Conservation (phyloP, 2,329 filamentous ascomycete genomes). For the Penicillium sp. region DNA sequence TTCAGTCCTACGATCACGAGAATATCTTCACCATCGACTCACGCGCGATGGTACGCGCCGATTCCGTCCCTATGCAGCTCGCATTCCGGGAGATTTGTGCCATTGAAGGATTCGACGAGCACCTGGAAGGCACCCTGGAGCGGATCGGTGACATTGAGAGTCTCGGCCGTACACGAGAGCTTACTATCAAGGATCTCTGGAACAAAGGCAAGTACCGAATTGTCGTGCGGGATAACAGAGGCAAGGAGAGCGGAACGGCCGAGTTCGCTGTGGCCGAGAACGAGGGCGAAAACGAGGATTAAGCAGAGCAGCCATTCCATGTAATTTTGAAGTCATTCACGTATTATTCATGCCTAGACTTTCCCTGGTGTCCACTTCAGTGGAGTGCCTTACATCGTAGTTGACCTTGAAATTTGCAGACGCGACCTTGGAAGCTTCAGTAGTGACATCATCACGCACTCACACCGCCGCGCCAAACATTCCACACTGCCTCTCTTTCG, state of each 20-base stretch:
- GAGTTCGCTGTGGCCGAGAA: constrained; percentile 51
- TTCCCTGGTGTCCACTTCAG: too few species aligned
- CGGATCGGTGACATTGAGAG: constrained; percentile 93
- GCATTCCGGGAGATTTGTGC: constrained; percentile 85
- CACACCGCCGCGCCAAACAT: constrained; percentile 33
- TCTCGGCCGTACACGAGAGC: constrained; percentile 86
- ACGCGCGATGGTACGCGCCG: constrained; percentile 82
- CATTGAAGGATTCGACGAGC: constrained; percentile 76
- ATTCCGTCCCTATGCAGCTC: constrained; percentile 93
- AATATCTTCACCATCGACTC: constrained; percentile 96
- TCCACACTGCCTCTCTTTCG: constrained; percentile 8
- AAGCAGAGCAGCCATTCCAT: constrained; percentile 1
- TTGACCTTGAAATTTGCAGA: constrained; percentile 5
- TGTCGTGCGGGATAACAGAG: constrained; percentile 52
- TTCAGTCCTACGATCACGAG: constrained; percentile 86
- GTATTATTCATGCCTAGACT: too few species aligned
- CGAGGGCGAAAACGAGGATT: constrained; percentile 39
- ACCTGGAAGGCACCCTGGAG: constrained; percentile 79
- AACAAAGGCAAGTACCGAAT: constrained; percentile 80
- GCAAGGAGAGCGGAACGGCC: constrained; percentile 51
- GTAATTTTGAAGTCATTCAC: neutral
- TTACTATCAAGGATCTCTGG: constrained; percentile 94
- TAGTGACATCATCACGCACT: constrained; percentile 42
- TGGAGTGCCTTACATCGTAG: constrained; percentile 4
- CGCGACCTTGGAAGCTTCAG: constrained; percentile 13